A percentile compares a stretch with the other conserved stretches of the same genome.
These are phyloP conservation scores for Chytriomyces sp. DNA, from an alignment of 192 early-diverging fungal species.

Conservation along the genomic window DNA sequence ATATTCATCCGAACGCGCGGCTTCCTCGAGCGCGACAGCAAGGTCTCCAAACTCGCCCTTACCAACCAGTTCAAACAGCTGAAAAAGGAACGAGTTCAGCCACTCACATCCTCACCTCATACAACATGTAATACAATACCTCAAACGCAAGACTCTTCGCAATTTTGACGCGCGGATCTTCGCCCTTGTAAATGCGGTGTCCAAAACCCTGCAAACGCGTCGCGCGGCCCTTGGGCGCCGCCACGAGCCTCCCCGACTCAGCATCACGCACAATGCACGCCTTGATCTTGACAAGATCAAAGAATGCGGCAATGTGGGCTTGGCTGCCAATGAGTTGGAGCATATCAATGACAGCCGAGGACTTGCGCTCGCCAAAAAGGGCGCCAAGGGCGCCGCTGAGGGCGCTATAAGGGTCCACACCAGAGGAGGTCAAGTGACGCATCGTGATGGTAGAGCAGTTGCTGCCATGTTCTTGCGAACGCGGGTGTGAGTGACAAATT, in stretches of 20 bases:
- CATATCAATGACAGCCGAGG: conserved; percentile 56
- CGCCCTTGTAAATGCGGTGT: conserved; percentile 61
- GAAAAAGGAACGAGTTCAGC: neutral
- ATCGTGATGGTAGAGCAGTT: conserved; percentile 63
- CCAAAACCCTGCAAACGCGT: conserved; percentile 66
- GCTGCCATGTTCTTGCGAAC: conserved; percentile 44
- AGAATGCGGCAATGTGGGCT: conserved; percentile 61
- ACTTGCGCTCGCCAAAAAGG: conserved; percentile 66
- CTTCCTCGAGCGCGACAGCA: conserved; percentile 62
- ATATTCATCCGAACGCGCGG: conserved; percentile 55
- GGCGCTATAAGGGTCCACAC: conserved; percentile 67
- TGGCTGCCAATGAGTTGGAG: conserved; percentile 59
- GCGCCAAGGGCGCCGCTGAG: conserved; percentile 65
- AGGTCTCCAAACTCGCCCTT: conserved; percentile 55
- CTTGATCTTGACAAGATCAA: conserved; percentile 58
- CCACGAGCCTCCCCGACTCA: neutral
- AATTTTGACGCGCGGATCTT: conserved; percentile 64
- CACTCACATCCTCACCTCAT: conserved; percentile 24
- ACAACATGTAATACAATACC: too few species aligned
- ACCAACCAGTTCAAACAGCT: conserved; percentile 63
- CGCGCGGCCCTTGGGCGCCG: conserved; percentile 4
- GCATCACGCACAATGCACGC: conserved; percentile 24
- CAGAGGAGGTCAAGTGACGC: conserved; percentile 65
- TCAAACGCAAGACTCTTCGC: conserved; percentile 59
- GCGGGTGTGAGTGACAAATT: neutral